Base-by-base conservation (phyloP, 768 basidiomycete genomes). In the Rhodotorula taiwanensis region DNA sequence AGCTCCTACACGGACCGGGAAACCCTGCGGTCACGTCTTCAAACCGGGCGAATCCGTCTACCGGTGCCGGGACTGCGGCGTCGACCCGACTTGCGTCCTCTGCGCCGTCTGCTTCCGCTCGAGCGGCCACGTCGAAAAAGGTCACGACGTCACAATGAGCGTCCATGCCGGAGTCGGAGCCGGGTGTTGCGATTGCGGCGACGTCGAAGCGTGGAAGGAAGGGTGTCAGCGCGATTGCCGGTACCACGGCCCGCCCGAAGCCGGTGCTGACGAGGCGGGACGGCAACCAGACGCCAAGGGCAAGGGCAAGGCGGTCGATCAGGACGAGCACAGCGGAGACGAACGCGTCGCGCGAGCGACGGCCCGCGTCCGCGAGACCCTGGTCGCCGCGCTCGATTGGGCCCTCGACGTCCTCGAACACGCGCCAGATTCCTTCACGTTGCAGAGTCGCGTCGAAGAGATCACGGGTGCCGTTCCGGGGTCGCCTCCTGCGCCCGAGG, bases 131-230 rank as follows among this genome's bases (percentile, higher is more conserved):
- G 77, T 79, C 27, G 10, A 41, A n/a, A 20, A 43, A 23, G 84
- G 84, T 49, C 94, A 98, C 78, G 94, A 90, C 68, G 84, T 97
- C 70, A 86, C 87, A 62, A 93, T 98, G 78, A 90, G 89, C 76
- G 87, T 94, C 61, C 91, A 95, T 70, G 86, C 88, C 0, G 88
- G 91, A 11, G 74, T 75, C 23, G 72, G 72, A 2, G 72, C 75
- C 23, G 88, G 91, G 8, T 92, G 89, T 70, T 99, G 95, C 73
- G 92, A 97, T 76, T 97, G 94, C 71, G 91, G 91, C 21, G 93
- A 97, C 72, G 79, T 81, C 28, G 87, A 94, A 72, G 89, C 89
- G 3, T 98, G 92, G 91, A 81, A 84, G 39, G 71, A 74, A 9
- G 78, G 82, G 9, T 80, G 88, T 21, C 75, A 79, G 18, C 93